Evolutionary conservation across 805 yeast species (phyloP), one percentile per base, ranked within the genome.

Genomic region (Nakazawaea populi): DNA sequence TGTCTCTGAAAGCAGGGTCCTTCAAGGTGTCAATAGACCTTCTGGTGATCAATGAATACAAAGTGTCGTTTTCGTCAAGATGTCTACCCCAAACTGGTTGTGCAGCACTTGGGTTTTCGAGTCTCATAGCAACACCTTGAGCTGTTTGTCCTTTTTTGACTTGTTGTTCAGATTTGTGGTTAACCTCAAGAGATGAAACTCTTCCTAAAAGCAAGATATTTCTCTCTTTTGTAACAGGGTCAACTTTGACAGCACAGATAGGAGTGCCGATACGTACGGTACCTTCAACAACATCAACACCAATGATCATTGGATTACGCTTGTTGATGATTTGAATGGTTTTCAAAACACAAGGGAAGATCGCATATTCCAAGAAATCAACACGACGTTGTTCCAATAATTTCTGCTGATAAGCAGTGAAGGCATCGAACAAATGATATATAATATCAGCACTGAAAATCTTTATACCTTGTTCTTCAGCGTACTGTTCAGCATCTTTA

Each of bases 61-160:
- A 75, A 44, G 80, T 77, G 69, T 94, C 99, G 53, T 81, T 74
- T 71, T 94, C 99, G 68, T 90, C 96, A 60, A 94, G 95, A 66
- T 94, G 99, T 75, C 99, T 89, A 56, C 99, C 99, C 98, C 98
- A 94, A 11, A 89, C 84, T 50, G 99, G 98, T 72, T 90, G 96
- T 57, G 88, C 92, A 52, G 87, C 77, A 42, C 96, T 87, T 57
- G 96, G 91, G 61, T 89, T 86, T 52, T 94, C 99, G 63, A 94
- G 77, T 76, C 99, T 84, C 87, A 94, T 88, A 55, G 99, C 99
- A 56, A 92, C 98, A 80, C 99, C 99, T 30, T 96, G 97, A 60
- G 87, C 80, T 10, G 98, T 89, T 71, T 88, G 96, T 44, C 97
- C 97, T 78, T 89, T 94, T 74, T 89, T 87, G 44, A 91, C 96